These are phyloP conservation scores for Claviceps humidiphila DNA, from an alignment of 2,329 filamentous ascomycete genomes.

Conservation along the genomic window DNA sequence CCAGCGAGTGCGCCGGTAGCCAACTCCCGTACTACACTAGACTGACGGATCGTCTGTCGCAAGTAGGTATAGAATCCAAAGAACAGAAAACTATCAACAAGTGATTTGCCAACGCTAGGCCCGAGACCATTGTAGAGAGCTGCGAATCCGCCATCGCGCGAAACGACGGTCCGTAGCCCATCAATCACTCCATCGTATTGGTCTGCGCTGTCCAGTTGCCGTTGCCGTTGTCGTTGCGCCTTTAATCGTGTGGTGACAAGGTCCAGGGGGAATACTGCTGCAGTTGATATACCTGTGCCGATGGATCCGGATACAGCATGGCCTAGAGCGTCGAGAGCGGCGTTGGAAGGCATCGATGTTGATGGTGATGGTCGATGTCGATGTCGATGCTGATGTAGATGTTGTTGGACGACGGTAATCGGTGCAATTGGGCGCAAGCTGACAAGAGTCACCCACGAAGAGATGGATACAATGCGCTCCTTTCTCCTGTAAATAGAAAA, in stretches of 20 bases:
- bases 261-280: conserved; percentile 68
- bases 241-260: conserved; percentile 73
- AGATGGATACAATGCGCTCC: no score
- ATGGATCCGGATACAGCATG: conserved; percentile 71
- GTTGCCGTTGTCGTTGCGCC: conserved; percentile 43
- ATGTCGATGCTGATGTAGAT: not conserved
- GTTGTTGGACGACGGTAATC: no score
- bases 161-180: conserved; percentile 57
- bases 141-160: conserved; percentile 51
- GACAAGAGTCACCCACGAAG: no score
- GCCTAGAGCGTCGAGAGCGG: conserved; percentile 56
- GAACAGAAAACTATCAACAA: conserved; percentile 71
- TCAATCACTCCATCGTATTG: conserved; percentile 56
- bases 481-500: no score
- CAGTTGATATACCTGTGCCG: conserved; percentile 67
- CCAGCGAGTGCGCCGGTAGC: conserved; percentile 61
- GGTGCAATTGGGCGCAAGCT: no score
- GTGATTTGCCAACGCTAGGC: conserved; percentile 52
- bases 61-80: conserved; percentile 63
- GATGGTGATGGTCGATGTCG: not conserved
- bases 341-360: conserved; percentile 17
- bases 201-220: conserved; percentile 26
- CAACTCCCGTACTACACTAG: conserved; percentile 60
- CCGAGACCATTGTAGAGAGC: conserved; percentile 58
- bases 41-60: conserved; percentile 24